Base-by-base conservation (phyloP, 371 early-diverging fungal genomes). In the Chytridiales sp. region DNA sequence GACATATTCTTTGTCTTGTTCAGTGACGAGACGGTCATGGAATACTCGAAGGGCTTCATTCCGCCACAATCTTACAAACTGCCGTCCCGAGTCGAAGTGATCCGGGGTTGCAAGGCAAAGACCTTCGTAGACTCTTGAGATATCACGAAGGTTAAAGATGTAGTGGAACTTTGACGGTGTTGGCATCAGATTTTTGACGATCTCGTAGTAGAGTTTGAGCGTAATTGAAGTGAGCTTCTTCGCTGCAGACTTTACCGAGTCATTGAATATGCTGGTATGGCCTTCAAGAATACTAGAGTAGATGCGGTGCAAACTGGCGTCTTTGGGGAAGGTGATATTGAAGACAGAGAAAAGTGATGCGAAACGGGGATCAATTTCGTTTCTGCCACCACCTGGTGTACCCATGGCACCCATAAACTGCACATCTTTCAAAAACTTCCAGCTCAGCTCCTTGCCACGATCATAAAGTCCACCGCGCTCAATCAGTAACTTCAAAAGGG, bases 111-210 rank as follows among this genome's bases (percentile, higher is more conserved):
- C 70, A 40, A 64, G 55, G 22, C 66, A 72, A 32, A 81, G 24
- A 1, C 83, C 83, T 63, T 81, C 81, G 49, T 80, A 81, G 3
- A 83, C 71, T 3, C 83, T 59, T 13, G 78, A 77, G 35, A 83
- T 83, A 64, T 83, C 83, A n/a, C 83, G 73, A n/a, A 83, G 64
- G 60, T 83, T 83, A 66, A 83, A 83, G 35, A 83, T 80, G 60
- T 83, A 83, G 59, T 83, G 83, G 67, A 83, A 83, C 59, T 83
- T 83, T 34, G 67, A 70, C 19, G 83, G 83, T 6, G 83, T 83
- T 2, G 83, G 83, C 69, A 77, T 65, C 19, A 83, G 69, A 48
- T 66, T 77, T 34, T 78, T 77, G n/a, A 69, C 61, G 24, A 81
- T 68, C 31, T 77, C 75, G 11, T 61, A 43, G 57, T 78, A 83